A percentile compares a stretch with the other conserved stretches of the same genome.
phyloP scores from a whole-genome alignment of 1,284 basidiomycete species.

The Cerrena zonata region DNA sequence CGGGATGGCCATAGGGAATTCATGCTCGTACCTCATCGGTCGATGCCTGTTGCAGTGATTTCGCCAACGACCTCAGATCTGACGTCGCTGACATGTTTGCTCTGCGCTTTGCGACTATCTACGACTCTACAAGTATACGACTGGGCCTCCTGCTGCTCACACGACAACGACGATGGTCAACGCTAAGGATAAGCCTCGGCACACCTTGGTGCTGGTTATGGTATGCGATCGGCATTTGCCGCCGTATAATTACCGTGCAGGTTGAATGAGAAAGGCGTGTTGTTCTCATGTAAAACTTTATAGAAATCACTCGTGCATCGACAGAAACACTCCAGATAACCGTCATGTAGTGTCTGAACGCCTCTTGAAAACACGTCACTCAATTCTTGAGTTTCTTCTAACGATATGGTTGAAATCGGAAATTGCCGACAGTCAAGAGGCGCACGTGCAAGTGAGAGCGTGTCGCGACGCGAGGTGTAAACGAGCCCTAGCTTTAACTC shows the following conservation, averaged over 20 bases:
- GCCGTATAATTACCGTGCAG: background rate
- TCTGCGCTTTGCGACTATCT: background rate
- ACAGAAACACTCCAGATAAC: too few relatives aligned
- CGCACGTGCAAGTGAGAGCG: background rate
- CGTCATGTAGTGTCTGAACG: too few relatives aligned
- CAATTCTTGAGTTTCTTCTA: background rate
- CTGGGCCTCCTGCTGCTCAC: background rate
- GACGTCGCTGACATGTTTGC: slow-evolving; percentile 28
- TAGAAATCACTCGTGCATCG: too few relatives aligned
- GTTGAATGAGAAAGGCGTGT: background rate
- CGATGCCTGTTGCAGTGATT: slow-evolving; percentile 63
- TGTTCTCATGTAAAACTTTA: background rate
- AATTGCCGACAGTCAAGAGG: background rate
- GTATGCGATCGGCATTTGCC: background rate
- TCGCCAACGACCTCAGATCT: slow-evolving; percentile 76
- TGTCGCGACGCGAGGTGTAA: background rate
- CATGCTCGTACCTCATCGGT: slow-evolving; percentile 53
- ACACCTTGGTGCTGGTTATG: background rate
- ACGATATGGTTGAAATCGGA: background rate
- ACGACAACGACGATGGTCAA: background rate
- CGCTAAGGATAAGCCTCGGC: background rate
- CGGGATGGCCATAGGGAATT: slow-evolving; percentile 34
- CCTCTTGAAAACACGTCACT: background rate
- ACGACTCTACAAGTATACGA: slow-evolving; percentile 2
- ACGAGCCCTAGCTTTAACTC: background rate